A percentile compares a stretch with the other conserved stretches of the same genome.
phyloP scores from a whole-genome alignment of 345 rosid genomes.

The Durio zibethinus region DNA sequence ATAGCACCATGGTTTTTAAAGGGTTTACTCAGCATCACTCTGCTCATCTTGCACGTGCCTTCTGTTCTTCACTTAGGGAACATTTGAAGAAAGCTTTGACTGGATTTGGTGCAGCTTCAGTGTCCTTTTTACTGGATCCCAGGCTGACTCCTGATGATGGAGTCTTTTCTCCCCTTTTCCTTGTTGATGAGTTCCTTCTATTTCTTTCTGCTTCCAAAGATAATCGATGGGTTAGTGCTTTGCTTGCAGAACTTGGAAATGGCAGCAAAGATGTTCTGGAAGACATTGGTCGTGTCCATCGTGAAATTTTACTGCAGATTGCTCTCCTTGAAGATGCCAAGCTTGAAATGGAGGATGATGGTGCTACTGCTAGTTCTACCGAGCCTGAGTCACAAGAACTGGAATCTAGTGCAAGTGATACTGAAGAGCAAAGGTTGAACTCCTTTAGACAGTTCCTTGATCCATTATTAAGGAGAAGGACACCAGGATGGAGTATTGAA shows the following conservation, averaged over 20 bases:
- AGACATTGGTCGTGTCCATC: conserved; percentile 77
- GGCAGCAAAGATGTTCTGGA: conserved; percentile 83
- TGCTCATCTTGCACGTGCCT: conserved; percentile 80
- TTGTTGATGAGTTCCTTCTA: conserved; percentile 92
- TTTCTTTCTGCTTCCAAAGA: conserved; percentile 94
- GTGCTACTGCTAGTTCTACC: conserved; percentile 34
- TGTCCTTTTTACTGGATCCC: conserved; percentile 71
- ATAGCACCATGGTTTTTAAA: conserved; percentile 96
- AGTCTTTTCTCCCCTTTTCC: conserved; percentile 77
- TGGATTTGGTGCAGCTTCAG: conserved; percentile 49
- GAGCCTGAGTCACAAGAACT: conserved; percentile 54
- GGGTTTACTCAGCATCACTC: conserved; percentile 95
- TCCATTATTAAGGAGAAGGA: conserved; percentile 83
- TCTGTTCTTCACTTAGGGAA: conserved; percentile 74
- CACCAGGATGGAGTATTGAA: conserved; percentile 75
- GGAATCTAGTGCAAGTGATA: conserved; percentile 43
- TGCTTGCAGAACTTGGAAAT: conserved; percentile 82
- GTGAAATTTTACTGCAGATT: conserved; percentile 88
- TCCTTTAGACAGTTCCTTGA: conserved; percentile 93
- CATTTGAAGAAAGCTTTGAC: conserved; percentile 69
- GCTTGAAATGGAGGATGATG: conserved; percentile 50
- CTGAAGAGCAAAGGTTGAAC: conserved; percentile 76
- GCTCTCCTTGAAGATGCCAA: conserved; percentile 77
- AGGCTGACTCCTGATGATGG: conserved; percentile 47
- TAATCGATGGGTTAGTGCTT: conserved; percentile 89